phyloP scores from a whole-genome alignment of 2,329 filamentous ascomycete species.

The Ilyonectria destructans region DNA sequence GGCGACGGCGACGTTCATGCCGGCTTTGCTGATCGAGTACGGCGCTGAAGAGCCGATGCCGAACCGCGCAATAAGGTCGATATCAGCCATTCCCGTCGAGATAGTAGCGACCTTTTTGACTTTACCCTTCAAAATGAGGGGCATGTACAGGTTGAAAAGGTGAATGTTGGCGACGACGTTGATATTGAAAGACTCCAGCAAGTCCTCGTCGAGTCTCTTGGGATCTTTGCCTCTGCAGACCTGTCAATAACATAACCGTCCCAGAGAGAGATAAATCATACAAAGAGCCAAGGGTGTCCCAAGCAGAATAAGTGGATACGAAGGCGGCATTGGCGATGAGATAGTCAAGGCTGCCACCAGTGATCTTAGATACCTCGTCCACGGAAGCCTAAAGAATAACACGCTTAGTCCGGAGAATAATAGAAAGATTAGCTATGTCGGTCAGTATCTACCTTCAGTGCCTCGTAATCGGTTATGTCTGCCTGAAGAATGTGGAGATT shows the following conservation, averaged over 20 bases:
- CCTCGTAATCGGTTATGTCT: conserved; percentile 25
- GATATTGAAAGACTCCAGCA: conserved; percentile 54
- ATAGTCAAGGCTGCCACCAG: conserved; percentile 63
- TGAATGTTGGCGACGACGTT: conserved; percentile 70
- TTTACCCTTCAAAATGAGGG: conserved; percentile 66
- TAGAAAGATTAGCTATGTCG: accelerated
- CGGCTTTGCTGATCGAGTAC: conserved; percentile 69
- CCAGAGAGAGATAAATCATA: conserved; percentile 26
- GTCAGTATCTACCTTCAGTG: conserved; percentile 27
- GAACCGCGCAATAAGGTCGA: conserved; percentile 57
- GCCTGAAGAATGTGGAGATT: conserved; percentile 39
- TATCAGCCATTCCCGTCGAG: conserved; percentile 64
- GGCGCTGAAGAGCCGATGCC: conserved; percentile 54
- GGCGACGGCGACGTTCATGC: conserved; percentile 66
- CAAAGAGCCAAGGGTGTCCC: conserved; percentile 34
- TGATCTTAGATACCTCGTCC: conserved; percentile 52
- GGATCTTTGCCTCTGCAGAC: conserved; percentile 35
- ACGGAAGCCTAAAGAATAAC: conserved; percentile 32
- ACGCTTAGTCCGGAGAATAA: background rate
- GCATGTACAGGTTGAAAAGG: conserved; percentile 68
- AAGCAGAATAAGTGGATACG: conserved; percentile 49
- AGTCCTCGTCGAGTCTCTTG: conserved; percentile 34
- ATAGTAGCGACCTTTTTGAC: conserved; percentile 71
- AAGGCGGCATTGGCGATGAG: conserved; percentile 67
- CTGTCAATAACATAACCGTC: background rate